phyloP scores from a whole-genome alignment of 2,329 filamentous ascomycete species.

The Geosmithia flava region DNA sequence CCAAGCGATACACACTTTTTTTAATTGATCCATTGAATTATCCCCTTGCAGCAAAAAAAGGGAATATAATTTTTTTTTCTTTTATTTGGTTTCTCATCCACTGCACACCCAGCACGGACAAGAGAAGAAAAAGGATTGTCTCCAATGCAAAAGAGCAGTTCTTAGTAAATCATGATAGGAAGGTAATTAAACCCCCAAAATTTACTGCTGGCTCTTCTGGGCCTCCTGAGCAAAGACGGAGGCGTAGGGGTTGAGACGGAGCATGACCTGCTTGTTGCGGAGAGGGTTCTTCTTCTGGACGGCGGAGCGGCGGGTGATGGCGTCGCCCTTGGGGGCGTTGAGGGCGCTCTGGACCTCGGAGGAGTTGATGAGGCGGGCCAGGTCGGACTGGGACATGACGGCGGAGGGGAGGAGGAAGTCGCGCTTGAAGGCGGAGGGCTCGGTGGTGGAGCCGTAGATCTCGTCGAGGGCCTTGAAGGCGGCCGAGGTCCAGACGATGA shows the following conservation, averaged over 20 bases:
- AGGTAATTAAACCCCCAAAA: background rate
- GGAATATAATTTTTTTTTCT: background rate
- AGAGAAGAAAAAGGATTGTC: too few species aligned
- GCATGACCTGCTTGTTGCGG: constrained; percentile 95
- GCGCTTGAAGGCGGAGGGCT: constrained; percentile 89
- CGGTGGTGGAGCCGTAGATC: constrained; percentile 90
- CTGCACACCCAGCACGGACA: constrained; percentile 4
- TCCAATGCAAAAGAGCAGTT: background rate
- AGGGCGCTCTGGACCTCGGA: constrained; percentile 96
- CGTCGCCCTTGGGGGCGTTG: constrained; percentile 78
- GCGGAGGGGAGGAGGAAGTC: constrained; percentile 95
- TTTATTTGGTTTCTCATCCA: background rate
- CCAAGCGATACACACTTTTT: background rate
- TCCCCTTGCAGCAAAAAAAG: background rate
- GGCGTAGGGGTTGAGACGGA: constrained; percentile 98
- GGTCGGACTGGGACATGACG: constrained; percentile 86
- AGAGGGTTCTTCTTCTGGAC: constrained; percentile 99
- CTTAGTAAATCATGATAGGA: background rate
- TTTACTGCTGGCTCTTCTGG: constrained; percentile 27
- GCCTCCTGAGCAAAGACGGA: constrained; percentile 67
- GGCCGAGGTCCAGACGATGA: constrained; percentile 96
- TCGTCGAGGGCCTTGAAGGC: constrained; percentile 94
- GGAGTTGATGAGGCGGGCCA: constrained; percentile 97
- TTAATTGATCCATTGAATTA: background rate
- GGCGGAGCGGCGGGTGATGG: constrained; percentile 75